Conservation (phyloP, 2,329 filamentous ascomycete genomes). For the Aspergillus chevalieri region DNA sequence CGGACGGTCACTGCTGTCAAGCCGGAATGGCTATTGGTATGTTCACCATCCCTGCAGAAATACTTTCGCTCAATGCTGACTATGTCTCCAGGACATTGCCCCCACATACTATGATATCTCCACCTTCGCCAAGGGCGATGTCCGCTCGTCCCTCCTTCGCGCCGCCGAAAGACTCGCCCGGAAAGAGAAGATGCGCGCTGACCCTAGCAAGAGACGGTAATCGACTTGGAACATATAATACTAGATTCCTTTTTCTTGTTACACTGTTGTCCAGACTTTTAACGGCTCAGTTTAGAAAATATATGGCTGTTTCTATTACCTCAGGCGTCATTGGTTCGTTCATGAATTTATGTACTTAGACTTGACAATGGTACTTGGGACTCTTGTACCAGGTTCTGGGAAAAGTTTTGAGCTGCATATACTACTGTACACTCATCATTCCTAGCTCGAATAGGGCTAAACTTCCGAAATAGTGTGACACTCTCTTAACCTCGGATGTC, state of each 20-base stretch:
- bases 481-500: too few species aligned
- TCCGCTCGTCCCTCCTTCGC: constrained; percentile 60
- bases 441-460: too few species aligned
- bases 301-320: background rate
- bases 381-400: too few species aligned
- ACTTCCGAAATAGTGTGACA: too few species aligned
- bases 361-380: too few species aligned
- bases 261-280: background rate
- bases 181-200: constrained; percentile 46
- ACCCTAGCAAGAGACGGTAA: constrained; percentile 16
- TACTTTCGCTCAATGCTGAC: constrained; percentile 5
- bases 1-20: constrained; percentile 86
- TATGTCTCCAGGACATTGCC: constrained; percentile 69
- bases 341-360: too few species aligned
- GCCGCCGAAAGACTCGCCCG: constrained; percentile 51
- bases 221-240: background rate
- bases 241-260: too few species aligned
- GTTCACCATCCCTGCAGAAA: constrained; percentile 26
- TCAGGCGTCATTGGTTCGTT: too few species aligned
- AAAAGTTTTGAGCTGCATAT: too few species aligned
- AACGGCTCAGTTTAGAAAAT: background rate
- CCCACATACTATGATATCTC: constrained; percentile 85
- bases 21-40: constrained; percentile 87
- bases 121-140: constrained; percentile 75
- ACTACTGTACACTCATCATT: too few species aligned